Percentiles rank a stretch among this genome's conserved stretches.
These are phyloP conservation scores for Arthonia radiata DNA, from an alignment of 495 filamentous ascomycete species.

Conservation along the genomic window DNA sequence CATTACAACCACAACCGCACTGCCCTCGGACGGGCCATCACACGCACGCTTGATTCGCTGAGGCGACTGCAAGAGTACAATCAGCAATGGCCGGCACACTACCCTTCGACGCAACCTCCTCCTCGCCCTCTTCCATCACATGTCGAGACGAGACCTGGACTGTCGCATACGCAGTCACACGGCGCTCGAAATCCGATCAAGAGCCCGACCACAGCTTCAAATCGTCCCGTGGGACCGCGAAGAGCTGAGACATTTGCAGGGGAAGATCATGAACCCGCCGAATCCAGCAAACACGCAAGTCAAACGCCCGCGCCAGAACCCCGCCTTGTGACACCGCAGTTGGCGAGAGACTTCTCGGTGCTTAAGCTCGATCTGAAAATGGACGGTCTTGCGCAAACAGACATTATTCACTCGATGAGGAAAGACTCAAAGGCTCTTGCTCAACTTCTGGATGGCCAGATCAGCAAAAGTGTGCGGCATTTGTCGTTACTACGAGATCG, in stretches of 20 bases:
- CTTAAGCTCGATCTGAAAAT: constrained; percentile 86
- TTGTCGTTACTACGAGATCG: constrained; percentile 64
- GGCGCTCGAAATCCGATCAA: constrained; percentile 10
- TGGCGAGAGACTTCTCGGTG: constrained; percentile 86
- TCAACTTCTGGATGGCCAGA: constrained; percentile 75
- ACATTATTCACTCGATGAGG: constrained; percentile 89
- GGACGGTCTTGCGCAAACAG: constrained; percentile 58
- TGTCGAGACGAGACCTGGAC: constrained; percentile 15
- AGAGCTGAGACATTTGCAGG: constrained; percentile 50
- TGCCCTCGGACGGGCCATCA: constrained; percentile 63
- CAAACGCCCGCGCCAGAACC: constrained; percentile 32
- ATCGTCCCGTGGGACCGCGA: constrained; percentile 28
- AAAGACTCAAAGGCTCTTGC: constrained; percentile 52
- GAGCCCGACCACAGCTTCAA: constrained; percentile 14
- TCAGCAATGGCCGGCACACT: constrained; percentile 74
- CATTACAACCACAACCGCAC: constrained; percentile 71
- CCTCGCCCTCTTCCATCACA: constrained; percentile 13
- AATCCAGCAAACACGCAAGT: constrained; percentile 46
- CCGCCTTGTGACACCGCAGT: constrained; percentile 69
- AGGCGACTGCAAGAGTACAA: constrained; percentile 73
- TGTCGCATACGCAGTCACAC: constrained; percentile 15
- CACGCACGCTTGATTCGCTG: constrained; percentile 53
- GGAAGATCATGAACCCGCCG: constrained; percentile 27
- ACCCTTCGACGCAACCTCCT: constrained; percentile 57
- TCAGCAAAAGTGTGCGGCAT: constrained; percentile 77